Evolutionary conservation across 1,284 basidiomycete species (phyloP).

Genomic region (Wolfiporia cocos): DNA sequence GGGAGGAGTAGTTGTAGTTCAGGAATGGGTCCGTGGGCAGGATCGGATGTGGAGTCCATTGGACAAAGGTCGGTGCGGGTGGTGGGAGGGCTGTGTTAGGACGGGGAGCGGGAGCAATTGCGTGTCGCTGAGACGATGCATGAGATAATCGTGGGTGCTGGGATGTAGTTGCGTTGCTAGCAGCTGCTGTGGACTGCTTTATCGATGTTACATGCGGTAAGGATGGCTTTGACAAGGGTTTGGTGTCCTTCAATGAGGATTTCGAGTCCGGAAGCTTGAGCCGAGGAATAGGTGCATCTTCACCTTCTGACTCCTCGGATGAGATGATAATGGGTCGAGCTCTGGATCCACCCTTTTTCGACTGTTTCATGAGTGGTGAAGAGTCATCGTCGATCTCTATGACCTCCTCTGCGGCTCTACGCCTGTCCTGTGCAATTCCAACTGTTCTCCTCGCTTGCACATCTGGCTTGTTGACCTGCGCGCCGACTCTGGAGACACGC

Average conservation of each 20-base stretch:
- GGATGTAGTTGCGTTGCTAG: background rate
- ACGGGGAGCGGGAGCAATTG: too few relatives aligned
- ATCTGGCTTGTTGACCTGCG: constrained; percentile 22
- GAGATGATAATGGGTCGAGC: constrained; percentile 28
- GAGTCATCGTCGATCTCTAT: too few relatives aligned
- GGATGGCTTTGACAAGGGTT: too few relatives aligned
- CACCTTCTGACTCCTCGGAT: constrained; percentile 38
- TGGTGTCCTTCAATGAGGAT: too few relatives aligned
- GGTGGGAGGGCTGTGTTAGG: constrained; percentile 6
- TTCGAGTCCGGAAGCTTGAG: constrained; percentile 5
- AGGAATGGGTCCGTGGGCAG: constrained; percentile 12
- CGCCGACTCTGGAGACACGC: constrained; percentile 25
- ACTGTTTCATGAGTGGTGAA: background rate
- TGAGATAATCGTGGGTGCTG: background rate
- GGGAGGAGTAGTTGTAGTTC: background rate
- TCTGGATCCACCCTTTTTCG: constrained; percentile 12
- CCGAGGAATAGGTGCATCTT: constrained; percentile 8
- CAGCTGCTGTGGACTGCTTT: too few relatives aligned
- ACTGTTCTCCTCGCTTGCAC: too few relatives aligned
- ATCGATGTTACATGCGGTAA: too few relatives aligned
- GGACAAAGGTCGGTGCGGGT: constrained; percentile 6
- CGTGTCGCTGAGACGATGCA: constrained; percentile 18
- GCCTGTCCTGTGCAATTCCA: too few relatives aligned
- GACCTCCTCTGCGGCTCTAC: too few relatives aligned
- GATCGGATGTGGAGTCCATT: constrained; percentile 29